Conservation (phyloP, 768 basidiomycete genomes). For the Mycena olivaceomarginata region DNA sequence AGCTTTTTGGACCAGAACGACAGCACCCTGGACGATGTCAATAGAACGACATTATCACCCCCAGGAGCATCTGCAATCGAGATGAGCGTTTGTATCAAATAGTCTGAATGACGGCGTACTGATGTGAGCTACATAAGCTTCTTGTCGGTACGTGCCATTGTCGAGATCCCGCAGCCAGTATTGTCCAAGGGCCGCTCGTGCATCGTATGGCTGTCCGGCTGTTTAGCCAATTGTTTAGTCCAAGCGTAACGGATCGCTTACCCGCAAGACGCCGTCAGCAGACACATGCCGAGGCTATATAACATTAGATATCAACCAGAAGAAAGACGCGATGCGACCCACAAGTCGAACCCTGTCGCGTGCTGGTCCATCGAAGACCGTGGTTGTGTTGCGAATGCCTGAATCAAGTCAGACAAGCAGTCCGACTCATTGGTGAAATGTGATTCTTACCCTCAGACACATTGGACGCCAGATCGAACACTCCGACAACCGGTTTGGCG, state of each 20-base stretch:
- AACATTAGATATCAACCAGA: conserved; percentile 12
- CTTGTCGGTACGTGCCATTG: conserved; percentile 89
- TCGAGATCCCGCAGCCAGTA: conserved; percentile 98
- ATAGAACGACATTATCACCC: conserved; percentile 85
- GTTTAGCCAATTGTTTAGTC: conserved; percentile 15
- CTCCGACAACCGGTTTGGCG: conserved; percentile 97
- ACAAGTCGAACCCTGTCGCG: conserved; percentile 91
- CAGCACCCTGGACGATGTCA: conserved; percentile 88
- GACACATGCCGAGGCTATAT: conserved; percentile 89
- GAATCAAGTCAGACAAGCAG: conserved; percentile 24
- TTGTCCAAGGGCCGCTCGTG: conserved; percentile 94
- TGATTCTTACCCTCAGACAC: conserved; percentile 85
- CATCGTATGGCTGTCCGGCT: conserved; percentile 83
- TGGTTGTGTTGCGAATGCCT: conserved; percentile 99
- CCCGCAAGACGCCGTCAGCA: conserved; percentile 90
- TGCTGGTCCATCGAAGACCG: conserved; percentile 95
- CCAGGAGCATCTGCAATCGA: conserved; percentile 78
- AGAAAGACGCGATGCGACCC: conserved; percentile 50
- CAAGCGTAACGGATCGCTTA: conserved; percentile 60
- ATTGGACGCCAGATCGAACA: conserved; percentile 97
- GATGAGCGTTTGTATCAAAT: conserved; percentile 21
- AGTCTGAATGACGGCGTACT: conserved; percentile 67
- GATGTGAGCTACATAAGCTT: conserved; percentile 94
- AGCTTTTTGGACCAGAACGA: conserved; percentile 92
- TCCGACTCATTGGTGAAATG: background rate